Evolutionary conservation across 345 rosid genomes (phyloP), one percentile per base, ranked within the genome.

Genomic region (Bruguiera sexangula): DNA sequence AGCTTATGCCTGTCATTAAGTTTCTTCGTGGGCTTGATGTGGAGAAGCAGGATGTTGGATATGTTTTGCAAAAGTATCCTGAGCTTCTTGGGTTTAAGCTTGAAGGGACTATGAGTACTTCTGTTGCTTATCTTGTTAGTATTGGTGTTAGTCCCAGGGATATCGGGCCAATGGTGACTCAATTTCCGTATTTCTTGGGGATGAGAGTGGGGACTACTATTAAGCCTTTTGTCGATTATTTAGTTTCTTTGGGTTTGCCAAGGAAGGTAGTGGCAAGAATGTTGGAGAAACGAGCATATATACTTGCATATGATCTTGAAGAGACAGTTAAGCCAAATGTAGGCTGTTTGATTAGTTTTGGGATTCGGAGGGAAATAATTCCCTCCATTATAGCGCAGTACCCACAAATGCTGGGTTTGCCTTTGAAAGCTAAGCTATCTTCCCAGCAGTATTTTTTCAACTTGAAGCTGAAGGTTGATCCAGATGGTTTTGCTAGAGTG

Each of bases 161-260:
- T 66, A 88, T 91, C 46, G 97, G 98, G 73, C 97, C 98, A 9
- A 88, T 89, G 97, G 93, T 89, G 77, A 88, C 96, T 9, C 96
- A 94, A 46, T 91, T 83, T 81, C 98, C 97, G 0, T 94, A 86
- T 73, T 66, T 94, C 36, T 66, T 94, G 66, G 96, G 97, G 63
- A 94, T 89, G 95, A 86, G 98, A 82, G 98, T 89, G 62, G 98
- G 96, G 46, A 94, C 96, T 0, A 67, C 82, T 85, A 91, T 94
- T 68, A 94, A 91, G 73, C 96, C 92, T 1, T 78, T 91, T 29
- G 91, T 89, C 9, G 95, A 91, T 77, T 88, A 88, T 73, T 67
- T 91, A 63, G 78, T 89, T 21, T 87, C 90, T 15, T 66, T 89
- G 46, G 95, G 97, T 65, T 83, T 94, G 60, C 93, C 93, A 0